phyloP scores from a whole-genome alignment of 1,284 basidiomycete genomes.

The Cryptococcus sp. region DNA sequence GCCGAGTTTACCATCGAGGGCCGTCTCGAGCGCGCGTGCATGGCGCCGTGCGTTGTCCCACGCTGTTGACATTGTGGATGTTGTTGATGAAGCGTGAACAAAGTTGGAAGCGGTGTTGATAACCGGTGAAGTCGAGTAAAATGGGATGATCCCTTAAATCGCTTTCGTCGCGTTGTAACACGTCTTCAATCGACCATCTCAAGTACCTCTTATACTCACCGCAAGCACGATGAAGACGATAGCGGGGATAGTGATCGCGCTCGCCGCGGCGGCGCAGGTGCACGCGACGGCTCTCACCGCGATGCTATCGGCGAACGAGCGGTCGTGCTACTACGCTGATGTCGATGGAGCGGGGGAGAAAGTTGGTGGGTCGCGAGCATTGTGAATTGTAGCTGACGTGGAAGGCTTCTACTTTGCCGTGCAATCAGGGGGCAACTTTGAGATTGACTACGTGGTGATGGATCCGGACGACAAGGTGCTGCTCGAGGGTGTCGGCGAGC shows the following conservation, averaged over 20 bases:
- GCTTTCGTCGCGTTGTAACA: no score
- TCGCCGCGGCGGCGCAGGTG: slow-evolving; percentile 15
- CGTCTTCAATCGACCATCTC: no score
- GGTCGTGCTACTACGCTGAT: slow-evolving; percentile 92
- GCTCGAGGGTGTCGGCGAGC: slow-evolving; percentile 81
- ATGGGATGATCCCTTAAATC: no score
- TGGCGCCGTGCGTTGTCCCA: slow-evolving; percentile 69
- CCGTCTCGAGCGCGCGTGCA: slow-evolving; percentile 84
- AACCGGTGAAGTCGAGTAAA: background rate
- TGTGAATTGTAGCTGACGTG: background rate
- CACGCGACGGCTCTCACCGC: slow-evolving; percentile 78
- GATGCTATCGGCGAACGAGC: slow-evolving; percentile 78
- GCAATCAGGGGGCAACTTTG: slow-evolving; percentile 95
- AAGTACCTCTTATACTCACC: no score
- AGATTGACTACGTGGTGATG: slow-evolving; percentile 91
- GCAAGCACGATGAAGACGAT: background rate
- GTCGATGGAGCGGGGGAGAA: slow-evolving; percentile 66
- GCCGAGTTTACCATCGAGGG: slow-evolving; percentile 86
- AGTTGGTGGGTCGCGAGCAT: slow-evolving; percentile 39
- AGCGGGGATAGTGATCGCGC: slow-evolving; percentile 10
- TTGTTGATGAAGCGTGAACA: background rate
- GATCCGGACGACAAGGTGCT: slow-evolving; percentile 85
- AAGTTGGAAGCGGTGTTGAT: background rate
- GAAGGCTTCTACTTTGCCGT: slow-evolving; percentile 65
- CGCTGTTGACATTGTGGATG: slow-evolving; percentile 33